Evolutionary conservation across 2,329 filamentous ascomycete genomes (phyloP).

Genomic region (Apiospora kogelbergensis): DNA sequence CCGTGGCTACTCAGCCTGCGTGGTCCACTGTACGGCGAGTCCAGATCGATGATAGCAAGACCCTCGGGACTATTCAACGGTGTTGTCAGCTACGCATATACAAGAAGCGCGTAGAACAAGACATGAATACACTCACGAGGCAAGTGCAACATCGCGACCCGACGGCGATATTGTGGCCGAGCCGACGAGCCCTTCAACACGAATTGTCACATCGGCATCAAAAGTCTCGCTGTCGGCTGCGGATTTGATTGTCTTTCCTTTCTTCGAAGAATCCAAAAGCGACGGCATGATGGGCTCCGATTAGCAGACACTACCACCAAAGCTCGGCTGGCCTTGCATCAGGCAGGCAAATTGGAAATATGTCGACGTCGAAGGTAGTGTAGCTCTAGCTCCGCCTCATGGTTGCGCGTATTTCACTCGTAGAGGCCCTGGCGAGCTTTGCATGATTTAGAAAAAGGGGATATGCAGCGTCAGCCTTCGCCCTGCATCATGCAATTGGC

Average conservation of each 20-base stretch:
- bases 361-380: not conserved
- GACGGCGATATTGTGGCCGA: slow-evolving; percentile 92
- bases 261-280: slow-evolving; percentile 47
- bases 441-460: not conserved
- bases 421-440: not conserved
- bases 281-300: slow-evolving; percentile 44
- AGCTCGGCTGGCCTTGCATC: slow-evolving; percentile 9
- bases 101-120: slow-evolving; percentile 32
- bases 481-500: not conserved
- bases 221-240: slow-evolving; percentile 87
- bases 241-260: slow-evolving; percentile 60
- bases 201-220: slow-evolving; percentile 79
- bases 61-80: slow-evolving; percentile 65
- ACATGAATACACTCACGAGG: slow-evolving; percentile 58
- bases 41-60: slow-evolving; percentile 87
- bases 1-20: slow-evolving; percentile 79
- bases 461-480: not conserved
- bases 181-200: slow-evolving; percentile 78
- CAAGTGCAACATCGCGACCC: slow-evolving; percentile 85
- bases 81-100: slow-evolving; percentile 16
- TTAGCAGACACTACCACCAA: slow-evolving; percentile 23
- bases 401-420: not conserved
- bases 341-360: not conserved
- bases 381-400: not conserved
- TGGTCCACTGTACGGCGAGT: slow-evolving; percentile 84